Evolutionary conservation across 352 stramenopile species (phyloP).

Genomic region (Pythium aristosporum): DNA sequence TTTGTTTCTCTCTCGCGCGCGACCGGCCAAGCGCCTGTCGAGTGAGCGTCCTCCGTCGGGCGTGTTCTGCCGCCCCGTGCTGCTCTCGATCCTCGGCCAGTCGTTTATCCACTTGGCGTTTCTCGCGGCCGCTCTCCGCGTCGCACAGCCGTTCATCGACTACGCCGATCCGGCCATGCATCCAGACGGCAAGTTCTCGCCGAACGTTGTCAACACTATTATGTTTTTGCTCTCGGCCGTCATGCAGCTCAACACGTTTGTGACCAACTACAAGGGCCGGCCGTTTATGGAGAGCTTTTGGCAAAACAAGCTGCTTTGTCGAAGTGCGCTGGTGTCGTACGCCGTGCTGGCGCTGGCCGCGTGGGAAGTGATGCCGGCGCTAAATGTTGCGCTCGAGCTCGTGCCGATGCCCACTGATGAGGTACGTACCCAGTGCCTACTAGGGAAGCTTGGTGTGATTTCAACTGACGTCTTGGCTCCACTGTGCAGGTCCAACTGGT

Average conservation of each 20-base stretch:
- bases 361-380: constrained; percentile 31
- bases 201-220: constrained; percentile 94
- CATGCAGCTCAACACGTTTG: constrained; percentile 58
- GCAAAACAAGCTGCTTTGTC: constrained; percentile 36
- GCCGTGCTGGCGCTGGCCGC: constrained; percentile 27
- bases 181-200: constrained; percentile 85
- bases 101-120: constrained; percentile 89
- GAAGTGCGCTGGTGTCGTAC: constrained; percentile 37
- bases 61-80: constrained; percentile 86
- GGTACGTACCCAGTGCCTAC: constrained; percentile 19
- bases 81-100: constrained; percentile 90
- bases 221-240: constrained; percentile 92
- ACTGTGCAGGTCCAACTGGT: constrained; percentile 35
- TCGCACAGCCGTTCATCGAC: constrained; percentile 69
- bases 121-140: constrained; percentile 54
- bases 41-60: constrained; percentile 73
- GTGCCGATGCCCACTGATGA: constrained; percentile 37
- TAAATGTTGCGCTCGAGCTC: constrained; percentile 43
- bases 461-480: constrained; percentile 16
- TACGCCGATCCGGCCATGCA: constrained; percentile 55
- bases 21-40: constrained; percentile 88
- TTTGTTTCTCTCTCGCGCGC: constrained; percentile 62
- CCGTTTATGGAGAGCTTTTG: constrained; percentile 61
- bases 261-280: constrained; percentile 49
- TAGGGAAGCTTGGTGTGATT: neutral